Evolutionary conservation across 1,284 basidiomycete species (phyloP).

Genomic region (Ceratobasidium papillatum): DNA sequence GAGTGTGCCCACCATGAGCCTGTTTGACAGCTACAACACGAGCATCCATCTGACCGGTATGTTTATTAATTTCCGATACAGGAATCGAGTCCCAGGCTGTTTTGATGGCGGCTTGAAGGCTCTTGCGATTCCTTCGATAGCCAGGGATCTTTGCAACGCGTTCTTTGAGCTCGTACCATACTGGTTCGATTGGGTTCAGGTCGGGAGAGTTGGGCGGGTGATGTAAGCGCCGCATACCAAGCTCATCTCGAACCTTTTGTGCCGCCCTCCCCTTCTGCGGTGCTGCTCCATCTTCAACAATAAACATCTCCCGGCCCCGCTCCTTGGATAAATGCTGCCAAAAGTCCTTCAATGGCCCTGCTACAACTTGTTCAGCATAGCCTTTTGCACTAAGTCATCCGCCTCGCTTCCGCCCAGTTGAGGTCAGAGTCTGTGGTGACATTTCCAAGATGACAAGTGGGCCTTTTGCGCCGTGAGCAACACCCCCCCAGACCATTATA

Average conservation of each 20-base stretch:
- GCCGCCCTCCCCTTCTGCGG: background rate
- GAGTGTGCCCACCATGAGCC: slow-evolving; percentile 10
- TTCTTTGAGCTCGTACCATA: slow-evolving; percentile 23
- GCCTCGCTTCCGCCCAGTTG: background rate
- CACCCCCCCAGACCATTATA: background rate
- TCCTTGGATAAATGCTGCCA: background rate
- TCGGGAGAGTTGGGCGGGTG: slow-evolving; percentile 24
- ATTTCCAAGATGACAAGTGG: background rate
- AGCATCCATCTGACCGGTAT: slow-evolving; percentile 20
- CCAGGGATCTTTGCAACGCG: background rate
- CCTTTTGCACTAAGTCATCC: slow-evolving; percentile 12
- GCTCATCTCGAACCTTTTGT: background rate
- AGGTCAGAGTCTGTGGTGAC: background rate
- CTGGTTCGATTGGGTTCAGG: slow-evolving; percentile 26
- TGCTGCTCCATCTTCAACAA: slow-evolving; percentile 22
- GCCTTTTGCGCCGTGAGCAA: slow-evolving; percentile 5
- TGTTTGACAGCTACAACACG: slow-evolving; percentile 6
- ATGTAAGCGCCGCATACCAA: background rate
- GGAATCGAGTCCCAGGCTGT: slow-evolving; percentile 14
- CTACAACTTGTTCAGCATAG: slow-evolving; percentile 21
- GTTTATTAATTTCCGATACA: slow-evolving; percentile 6
- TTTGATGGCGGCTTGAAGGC: background rate
- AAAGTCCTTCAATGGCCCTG: slow-evolving; percentile 9
- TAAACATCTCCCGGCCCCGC: background rate
- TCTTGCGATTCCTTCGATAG: background rate